Percentiles rank a stretch among this genome's conserved stretches.
phyloP scores from a whole-genome alignment of 345 rosid genomes.

The Anastatica hierochuntica region DNA sequence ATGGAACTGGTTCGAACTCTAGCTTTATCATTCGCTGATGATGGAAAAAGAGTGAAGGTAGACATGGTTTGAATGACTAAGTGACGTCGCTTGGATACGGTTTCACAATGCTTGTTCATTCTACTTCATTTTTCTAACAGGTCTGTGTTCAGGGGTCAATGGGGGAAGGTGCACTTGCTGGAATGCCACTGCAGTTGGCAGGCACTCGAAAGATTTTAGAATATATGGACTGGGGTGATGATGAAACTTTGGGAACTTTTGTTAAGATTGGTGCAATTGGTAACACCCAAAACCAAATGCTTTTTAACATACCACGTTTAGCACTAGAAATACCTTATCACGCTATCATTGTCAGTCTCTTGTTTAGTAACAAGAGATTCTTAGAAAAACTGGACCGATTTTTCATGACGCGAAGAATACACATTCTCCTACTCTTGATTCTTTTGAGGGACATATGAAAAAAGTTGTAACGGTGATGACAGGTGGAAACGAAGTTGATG shows the following conservation, averaged over 20 bases:
- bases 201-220: slow-evolving; percentile 87
- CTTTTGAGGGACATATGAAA: slow-evolving; percentile 1
- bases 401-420: too few relatives aligned
- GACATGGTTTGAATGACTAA: background rate
- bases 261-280: slow-evolving; percentile 82
- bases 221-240: slow-evolving; percentile 94
- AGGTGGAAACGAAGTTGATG: slow-evolving; percentile 81
- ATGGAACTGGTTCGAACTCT: slow-evolving; percentile 81
- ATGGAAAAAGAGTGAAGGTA: slow-evolving; percentile 91
- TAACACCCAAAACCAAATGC: slow-evolving; percentile 17
- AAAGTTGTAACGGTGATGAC: background rate
- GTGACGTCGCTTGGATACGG: background rate
- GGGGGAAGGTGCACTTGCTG: slow-evolving; percentile 95
- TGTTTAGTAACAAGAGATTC: too few relatives aligned
- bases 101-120: background rate
- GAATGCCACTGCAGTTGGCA: slow-evolving; percentile 94
- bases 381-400: too few relatives aligned
- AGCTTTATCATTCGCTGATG: slow-evolving; percentile 89
- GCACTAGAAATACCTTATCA: background rate
- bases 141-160: slow-evolving; percentile 99
- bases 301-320: too few relatives aligned
- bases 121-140: slow-evolving; percentile 39
- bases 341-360: background rate
- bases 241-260: slow-evolving; percentile 75
- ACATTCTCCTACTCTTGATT: too few relatives aligned